phyloP scores from a whole-genome alignment of 2,329 filamentous ascomycete genomes.

The Raffaelea arxii region DNA sequence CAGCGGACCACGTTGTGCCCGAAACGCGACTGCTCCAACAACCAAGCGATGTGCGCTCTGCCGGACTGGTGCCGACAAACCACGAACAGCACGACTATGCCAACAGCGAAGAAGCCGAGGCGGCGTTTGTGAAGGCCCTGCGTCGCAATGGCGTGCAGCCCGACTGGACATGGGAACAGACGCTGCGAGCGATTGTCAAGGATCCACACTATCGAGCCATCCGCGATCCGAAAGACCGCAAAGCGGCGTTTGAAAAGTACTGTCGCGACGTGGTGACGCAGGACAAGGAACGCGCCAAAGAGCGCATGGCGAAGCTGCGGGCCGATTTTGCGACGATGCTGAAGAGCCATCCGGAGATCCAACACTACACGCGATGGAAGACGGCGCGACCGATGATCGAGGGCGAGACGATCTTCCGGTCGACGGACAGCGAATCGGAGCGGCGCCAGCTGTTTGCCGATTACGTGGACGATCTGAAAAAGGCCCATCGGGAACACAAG shows the following conservation, averaged over 20 bases:
- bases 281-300: constrained; percentile 90
- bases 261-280: constrained; percentile 80
- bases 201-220: constrained; percentile 90
- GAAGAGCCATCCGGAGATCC: constrained; percentile 92
- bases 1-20: constrained; percentile 27
- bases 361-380: constrained; percentile 94
- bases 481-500: constrained; percentile 68
- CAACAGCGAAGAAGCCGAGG: constrained; percentile 78
- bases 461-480: constrained; percentile 79
- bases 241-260: constrained; percentile 89
- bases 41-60: neutral
- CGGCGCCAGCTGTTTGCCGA: constrained; percentile 87
- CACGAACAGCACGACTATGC: constrained; percentile 73
- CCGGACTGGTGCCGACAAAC: constrained; percentile 44
- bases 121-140: constrained; percentile 84
- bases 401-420: constrained; percentile 89
- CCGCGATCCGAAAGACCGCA: constrained; percentile 84
- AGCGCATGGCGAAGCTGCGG: constrained; percentile 82
- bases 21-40: constrained; percentile 44
- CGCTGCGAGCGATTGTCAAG: constrained; percentile 74
- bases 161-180: constrained; percentile 88
- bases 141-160: constrained; percentile 77
- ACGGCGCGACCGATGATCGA: constrained; percentile 90
- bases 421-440: constrained; percentile 79
- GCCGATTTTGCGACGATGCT: constrained; percentile 95